These are phyloP conservation scores for Tylopilus subfusipes DNA, from an alignment of 768 basidiomycete genomes.

Conservation along the genomic window DNA sequence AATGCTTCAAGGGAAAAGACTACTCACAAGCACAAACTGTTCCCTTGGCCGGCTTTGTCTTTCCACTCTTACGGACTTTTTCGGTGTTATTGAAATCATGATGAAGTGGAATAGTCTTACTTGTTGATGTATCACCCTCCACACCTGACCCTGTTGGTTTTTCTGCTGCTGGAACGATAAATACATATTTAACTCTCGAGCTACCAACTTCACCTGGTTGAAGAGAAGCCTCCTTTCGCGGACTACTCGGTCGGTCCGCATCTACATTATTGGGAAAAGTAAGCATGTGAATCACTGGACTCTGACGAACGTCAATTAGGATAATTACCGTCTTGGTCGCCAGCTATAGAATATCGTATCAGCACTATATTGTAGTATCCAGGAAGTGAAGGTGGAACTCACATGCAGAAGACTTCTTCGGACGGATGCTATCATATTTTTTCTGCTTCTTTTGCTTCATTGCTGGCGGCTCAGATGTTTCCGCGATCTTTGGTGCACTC, in stretches of 20 bases:
- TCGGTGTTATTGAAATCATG: constrained; percentile 3
- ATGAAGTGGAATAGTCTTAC: constrained; percentile 7
- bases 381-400: neutral
- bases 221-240: neutral
- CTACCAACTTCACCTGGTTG: constrained; percentile 10
- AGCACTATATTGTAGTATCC: neutral
- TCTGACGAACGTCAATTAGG: neutral
- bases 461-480: neutral
- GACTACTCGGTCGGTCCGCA: neutral
- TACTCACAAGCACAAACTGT: constrained; percentile 16
- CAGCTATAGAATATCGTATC: constrained; percentile 1
- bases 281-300: neutral
- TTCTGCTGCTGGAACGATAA: constrained; percentile 5
- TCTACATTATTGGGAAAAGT: constrained; percentile 4
- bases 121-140: neutral
- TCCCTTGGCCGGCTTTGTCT: neutral
- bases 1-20: constrained; percentile 1
- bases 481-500: neutral
- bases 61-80: constrained; percentile 5
- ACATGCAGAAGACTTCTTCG: constrained; percentile 12
- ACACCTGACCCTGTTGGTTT: neutral
- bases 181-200: neutral
- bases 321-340: constrained; percentile 4
- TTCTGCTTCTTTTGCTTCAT: constrained; percentile 11
- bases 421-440: neutral